Evolutionary conservation across 306 rosid species (phyloP).

Genomic region (Glycine soja): DNA sequence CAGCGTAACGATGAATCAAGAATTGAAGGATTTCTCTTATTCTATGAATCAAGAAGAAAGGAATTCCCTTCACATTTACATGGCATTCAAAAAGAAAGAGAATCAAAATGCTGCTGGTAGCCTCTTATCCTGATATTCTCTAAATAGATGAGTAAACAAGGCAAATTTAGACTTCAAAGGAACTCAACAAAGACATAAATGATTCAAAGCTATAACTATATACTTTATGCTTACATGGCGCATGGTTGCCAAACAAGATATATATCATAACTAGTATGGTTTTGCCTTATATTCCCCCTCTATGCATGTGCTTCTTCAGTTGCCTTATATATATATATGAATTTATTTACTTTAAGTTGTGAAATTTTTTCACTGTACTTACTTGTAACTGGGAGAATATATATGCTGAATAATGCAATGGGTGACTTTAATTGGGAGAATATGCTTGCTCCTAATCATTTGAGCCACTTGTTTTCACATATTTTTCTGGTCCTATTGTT

Average conservation of each 20-base stretch:
- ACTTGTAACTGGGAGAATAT: slow-evolving; percentile 30
- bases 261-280: slow-evolving; percentile 92
- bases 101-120: slow-evolving; percentile 35
- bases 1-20: slow-evolving; percentile 91
- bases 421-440: slow-evolving; percentile 34
- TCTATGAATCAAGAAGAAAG: neutral
- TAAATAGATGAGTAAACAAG: neutral
- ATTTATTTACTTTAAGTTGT: neutral
- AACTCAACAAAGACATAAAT: slow-evolving; percentile 7
- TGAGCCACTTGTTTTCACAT: slow-evolving; percentile 35
- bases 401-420: slow-evolving; percentile 51
- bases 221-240: slow-evolving; percentile 69
- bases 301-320: slow-evolving; percentile 52
- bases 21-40: slow-evolving; percentile 23
- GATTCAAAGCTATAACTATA: slow-evolving; percentile 30
- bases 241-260: slow-evolving; percentile 98
- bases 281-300: slow-evolving; percentile 51
- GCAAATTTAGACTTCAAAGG: slow-evolving; percentile 21
- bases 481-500: neutral
- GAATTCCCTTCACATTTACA: neutral
- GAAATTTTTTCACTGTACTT: slow-evolving; percentile 28
- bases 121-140: slow-evolving; percentile 10
- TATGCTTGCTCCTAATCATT: slow-evolving; percentile 31
- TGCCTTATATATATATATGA: slow-evolving; percentile 29
- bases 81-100: slow-evolving; percentile 27